These are phyloP conservation scores for Inga leiocalycina DNA, from an alignment of 306 rosid species.

Conservation along the genomic window DNA sequence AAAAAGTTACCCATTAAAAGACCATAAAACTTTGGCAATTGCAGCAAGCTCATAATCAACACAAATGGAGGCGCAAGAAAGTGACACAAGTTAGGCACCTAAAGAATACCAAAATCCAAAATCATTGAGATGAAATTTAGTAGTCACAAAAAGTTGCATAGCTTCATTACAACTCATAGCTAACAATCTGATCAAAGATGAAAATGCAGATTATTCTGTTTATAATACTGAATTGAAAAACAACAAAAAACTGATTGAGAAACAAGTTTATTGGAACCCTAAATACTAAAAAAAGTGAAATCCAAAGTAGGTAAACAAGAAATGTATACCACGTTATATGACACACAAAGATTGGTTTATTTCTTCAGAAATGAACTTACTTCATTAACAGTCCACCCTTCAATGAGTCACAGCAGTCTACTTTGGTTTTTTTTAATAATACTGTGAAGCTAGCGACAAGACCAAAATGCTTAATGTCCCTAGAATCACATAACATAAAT, in stretches of 20 bases:
- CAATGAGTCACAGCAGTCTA: background rate
- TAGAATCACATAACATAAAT: background rate
- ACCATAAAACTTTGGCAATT: constrained; percentile 72
- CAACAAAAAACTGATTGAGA: background rate
- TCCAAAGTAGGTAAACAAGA: background rate
- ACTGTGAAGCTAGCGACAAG: constrained; percentile 6
- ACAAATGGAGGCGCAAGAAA: constrained; percentile 64
- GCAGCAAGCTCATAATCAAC: constrained; percentile 56
- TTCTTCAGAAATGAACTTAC: background rate
- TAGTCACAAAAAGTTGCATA: background rate
- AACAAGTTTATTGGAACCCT: constrained; percentile 10
- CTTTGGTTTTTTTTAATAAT: background rate
- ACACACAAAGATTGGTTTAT: background rate
- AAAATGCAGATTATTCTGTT: constrained; percentile 4
- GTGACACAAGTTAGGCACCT: constrained; percentile 82
- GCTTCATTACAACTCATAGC: background rate
- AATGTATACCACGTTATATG: constrained; percentile 1
- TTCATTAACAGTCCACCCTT: background rate
- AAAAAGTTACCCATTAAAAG: constrained; percentile 63
- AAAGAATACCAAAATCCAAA: constrained; percentile 22
- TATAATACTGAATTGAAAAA: constrained; percentile 18
- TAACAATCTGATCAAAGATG: constrained; percentile 22
- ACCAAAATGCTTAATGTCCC: background rate
- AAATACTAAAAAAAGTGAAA: constrained; percentile 9
- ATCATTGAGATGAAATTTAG: background rate